Conservation (phyloP, 1,284 basidiomycete species). For the Leccinum pseudoinsigne region DNA sequence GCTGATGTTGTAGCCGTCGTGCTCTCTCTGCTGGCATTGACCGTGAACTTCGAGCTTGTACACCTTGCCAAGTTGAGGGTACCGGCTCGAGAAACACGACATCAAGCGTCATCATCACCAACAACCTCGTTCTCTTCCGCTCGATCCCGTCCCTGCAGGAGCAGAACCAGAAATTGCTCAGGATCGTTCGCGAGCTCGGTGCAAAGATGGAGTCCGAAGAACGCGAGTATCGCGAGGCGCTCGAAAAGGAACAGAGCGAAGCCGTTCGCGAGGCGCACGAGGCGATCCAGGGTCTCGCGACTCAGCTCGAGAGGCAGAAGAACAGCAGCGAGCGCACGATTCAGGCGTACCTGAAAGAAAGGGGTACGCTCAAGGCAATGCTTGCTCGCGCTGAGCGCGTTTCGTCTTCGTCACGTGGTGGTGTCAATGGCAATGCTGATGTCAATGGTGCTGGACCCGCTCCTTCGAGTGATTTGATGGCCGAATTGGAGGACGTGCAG, state of each 20-base stretch:
- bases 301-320: slow-evolving; percentile 72
- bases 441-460: slow-evolving; percentile 30
- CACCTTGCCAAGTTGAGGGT: no score
- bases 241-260: slow-evolving; percentile 73
- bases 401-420: slow-evolving; percentile 3
- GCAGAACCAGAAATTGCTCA: slow-evolving; percentile 89
- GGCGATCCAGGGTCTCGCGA: slow-evolving; percentile 78
- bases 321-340: slow-evolving; percentile 69
- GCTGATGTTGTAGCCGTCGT: no score
- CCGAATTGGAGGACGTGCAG: slow-evolving; percentile 72
- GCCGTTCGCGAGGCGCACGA: slow-evolving; percentile 88
- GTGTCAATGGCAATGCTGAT: slow-evolving; percentile 34
- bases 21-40: no score
- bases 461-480: slow-evolving; percentile 35
- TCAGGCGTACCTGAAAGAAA: slow-evolving; percentile 82
- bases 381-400: slow-evolving; percentile 49
- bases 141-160: slow-evolving; percentile 81
- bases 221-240: slow-evolving; percentile 60
- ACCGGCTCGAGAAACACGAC: no score
- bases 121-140: slow-evolving; percentile 87
- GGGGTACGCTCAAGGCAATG: slow-evolving; percentile 84
- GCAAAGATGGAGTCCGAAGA: slow-evolving; percentile 79
- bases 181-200: slow-evolving; percentile 80
- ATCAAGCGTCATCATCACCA: slow-evolving; percentile 70
- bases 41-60: no score